Evolutionary conservation across 176 grass and related monocot species (phyloP).

Genomic region (Paspalum vaginatum): DNA sequence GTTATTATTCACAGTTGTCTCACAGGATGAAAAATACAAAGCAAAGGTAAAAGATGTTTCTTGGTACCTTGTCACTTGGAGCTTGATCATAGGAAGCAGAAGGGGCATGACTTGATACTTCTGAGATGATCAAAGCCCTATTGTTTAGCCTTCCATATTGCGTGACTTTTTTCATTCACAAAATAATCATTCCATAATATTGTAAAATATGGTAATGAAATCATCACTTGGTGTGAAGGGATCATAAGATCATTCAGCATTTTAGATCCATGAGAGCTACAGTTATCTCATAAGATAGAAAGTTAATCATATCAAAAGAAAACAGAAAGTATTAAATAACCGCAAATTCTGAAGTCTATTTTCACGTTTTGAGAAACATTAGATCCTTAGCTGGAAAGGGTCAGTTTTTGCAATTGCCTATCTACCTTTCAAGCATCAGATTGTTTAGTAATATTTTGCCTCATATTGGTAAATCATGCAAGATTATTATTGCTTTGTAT

Average conservation of each 20-base stretch:
- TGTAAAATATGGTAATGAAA: neutral
- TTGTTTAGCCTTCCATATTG: neutral
- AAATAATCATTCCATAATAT: neutral
- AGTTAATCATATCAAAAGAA: neutral
- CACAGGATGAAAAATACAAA: conserved; percentile 96
- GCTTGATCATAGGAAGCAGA: conserved; percentile 1
- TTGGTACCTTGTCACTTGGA: conserved; percentile 9
- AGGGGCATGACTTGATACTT: neutral
- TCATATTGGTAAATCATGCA: neutral
- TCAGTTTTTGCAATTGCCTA: neutral
- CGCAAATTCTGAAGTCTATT: neutral
- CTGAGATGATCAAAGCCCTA: conserved; percentile 1
- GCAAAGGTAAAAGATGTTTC: conserved; percentile 70
- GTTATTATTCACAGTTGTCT: conserved; percentile 93
- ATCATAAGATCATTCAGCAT: neutral
- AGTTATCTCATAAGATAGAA: neutral
- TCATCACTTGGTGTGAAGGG: neutral
- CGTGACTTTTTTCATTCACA: neutral
- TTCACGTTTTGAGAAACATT: neutral
- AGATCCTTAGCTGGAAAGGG: neutral
- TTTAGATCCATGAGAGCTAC: neutral
- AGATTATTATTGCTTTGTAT: neutral
- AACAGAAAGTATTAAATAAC: neutral
- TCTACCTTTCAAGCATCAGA: neutral
- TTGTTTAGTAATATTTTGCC: neutral